Base-by-base conservation (phyloP, 179 eudicot genomes). In the Vitellaria paradoxa region DNA sequence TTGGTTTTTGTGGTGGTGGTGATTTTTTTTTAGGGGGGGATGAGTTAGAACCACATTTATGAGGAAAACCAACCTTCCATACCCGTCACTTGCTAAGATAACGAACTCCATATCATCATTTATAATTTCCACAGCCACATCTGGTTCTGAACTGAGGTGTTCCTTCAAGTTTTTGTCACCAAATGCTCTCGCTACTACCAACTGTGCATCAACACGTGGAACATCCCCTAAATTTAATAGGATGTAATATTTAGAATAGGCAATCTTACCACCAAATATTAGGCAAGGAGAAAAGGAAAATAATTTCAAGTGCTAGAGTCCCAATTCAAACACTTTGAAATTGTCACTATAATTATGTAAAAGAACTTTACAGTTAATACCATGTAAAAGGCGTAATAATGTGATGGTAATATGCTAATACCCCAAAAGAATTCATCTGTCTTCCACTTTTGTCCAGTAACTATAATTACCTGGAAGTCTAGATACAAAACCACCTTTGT, bases 151-250 rank as follows among this genome's bases (percentile, higher is more conserved):
- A 78, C 97, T 96, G 7, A 96, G 86, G 82, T 96, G 97, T 12
- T 87, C 87, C 74, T 96, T 96, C 70, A 96, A 76, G 79, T 86
- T 87, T 89, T 89, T 93, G 83, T 96, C 99, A 2, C 99, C 98
- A 76, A 96, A 93, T 20, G 99, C 97, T 69, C 99, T 86, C 40
- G 98, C 93, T 52, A 96, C 97, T 0, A 97, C 99, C 81, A 96
- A 80, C 77, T 83, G 91, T 67, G 97, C 99, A 70, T 96, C 98
- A 68, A 96, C 99, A 45, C 99, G 93, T 6, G 98, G 83, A 74
- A 93, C 97, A 73, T 93, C 98, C 66, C 98, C 98, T 96, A 75
- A 42, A 79, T 60, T 76, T 66, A 37, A 40, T 50, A 20, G 1
- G 62, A 55, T 42, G 45, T 30, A 47, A 47, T n/a, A 8, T 9